A percentile compares a stretch with the other conserved stretches of the same genome.
Conservation (phyloP, 495 filamentous ascomycete genomes). For the Penicillium crystallinum region DNA sequence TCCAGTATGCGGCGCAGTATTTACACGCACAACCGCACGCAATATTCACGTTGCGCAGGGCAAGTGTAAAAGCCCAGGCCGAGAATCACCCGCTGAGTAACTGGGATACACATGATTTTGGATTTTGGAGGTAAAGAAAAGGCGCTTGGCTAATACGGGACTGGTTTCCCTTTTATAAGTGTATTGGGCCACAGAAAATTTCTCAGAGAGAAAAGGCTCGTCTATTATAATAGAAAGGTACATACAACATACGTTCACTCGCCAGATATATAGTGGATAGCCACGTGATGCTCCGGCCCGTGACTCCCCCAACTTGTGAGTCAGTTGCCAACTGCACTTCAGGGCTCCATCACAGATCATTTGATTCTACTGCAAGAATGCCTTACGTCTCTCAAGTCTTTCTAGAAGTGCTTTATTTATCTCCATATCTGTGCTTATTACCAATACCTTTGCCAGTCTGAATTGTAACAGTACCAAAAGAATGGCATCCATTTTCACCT, state of each 20-base stretch:
- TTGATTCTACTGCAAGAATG: background rate
- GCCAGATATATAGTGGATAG: background rate
- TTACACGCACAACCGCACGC: slow-evolving; percentile 83
- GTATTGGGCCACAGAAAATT: background rate
- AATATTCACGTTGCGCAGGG: slow-evolving; percentile 86
- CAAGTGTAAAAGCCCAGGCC: slow-evolving; percentile 65
- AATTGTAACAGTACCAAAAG: slow-evolving; percentile 1
- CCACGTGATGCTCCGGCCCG: slow-evolving; percentile 2
- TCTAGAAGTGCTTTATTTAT: background rate
- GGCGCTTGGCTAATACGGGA: background rate
- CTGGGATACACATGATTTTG: background rate
- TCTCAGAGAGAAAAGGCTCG: background rate
- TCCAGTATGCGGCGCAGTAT: slow-evolving; percentile 83
- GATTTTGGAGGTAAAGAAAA: background rate
- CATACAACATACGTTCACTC: background rate
- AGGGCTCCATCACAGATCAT: background rate
- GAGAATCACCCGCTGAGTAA: slow-evolving; percentile 29
- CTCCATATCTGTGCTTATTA: slow-evolving; percentile 13
- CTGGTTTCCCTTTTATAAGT: background rate
- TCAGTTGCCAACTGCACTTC: background rate
- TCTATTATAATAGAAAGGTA: background rate
- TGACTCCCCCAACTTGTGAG: slow-evolving; percentile 2
- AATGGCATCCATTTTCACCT: slow-evolving; percentile 97
- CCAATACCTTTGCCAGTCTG: slow-evolving; percentile 8
- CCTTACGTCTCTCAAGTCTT: background rate